Evolutionary conservation across 345 rosid genomes (phyloP).

Genomic region (Citrus australasica): DNA sequence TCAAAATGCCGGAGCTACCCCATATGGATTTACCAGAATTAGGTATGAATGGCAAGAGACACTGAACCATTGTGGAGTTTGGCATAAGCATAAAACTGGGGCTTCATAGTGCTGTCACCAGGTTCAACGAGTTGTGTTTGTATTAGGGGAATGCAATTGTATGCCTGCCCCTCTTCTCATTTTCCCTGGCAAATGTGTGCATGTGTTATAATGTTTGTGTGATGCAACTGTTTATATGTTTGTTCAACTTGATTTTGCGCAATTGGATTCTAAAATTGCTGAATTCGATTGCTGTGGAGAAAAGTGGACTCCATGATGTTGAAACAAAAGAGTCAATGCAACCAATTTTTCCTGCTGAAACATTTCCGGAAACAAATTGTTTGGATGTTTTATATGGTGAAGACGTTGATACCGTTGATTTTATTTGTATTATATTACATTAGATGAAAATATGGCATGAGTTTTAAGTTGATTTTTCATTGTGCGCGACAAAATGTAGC

Average conservation of each 20-base stretch:
- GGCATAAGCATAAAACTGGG: neutral
- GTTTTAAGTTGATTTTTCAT: too few species aligned
- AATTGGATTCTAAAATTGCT: neutral
- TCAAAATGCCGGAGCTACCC: constrained; percentile 50
- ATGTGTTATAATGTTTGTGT: neutral
- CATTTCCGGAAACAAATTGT: too few species aligned
- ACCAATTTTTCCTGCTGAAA: too few species aligned
- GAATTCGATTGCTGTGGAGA: neutral
- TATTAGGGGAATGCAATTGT: neutral
- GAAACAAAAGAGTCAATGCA: too few species aligned
- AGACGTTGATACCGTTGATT: too few species aligned
- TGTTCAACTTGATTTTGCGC: neutral
- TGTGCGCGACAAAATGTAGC: too few species aligned
- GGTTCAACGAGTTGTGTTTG: neutral
- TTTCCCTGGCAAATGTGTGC: neutral
- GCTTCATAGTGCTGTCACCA: neutral
- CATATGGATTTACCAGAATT: constrained; percentile 32
- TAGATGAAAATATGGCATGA: too few species aligned
- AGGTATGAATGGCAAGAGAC: constrained; percentile 22
- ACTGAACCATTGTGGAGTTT: neutral
- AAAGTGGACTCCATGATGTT: too few species aligned
- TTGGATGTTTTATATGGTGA: too few species aligned
- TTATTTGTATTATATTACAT: too few species aligned
- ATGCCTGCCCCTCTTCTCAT: too few species aligned
- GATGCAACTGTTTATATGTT: neutral